These are phyloP conservation scores for Penicillium chermesinum DNA, from an alignment of 495 filamentous ascomycete genomes.

Conservation along the genomic window DNA sequence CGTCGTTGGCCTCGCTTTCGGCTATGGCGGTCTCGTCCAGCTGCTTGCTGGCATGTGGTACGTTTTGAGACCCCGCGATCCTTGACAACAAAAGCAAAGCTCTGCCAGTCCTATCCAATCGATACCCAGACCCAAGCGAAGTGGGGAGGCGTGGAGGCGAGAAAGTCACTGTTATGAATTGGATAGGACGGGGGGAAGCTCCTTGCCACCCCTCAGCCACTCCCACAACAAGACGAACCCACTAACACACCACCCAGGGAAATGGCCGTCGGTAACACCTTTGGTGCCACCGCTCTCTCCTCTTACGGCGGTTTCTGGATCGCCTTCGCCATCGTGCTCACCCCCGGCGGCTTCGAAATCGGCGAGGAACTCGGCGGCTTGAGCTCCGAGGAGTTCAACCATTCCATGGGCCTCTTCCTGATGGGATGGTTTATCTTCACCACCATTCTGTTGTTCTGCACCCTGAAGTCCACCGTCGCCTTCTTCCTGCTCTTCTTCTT, in stretches of 20 bases:
- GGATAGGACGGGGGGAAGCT: too few relatives aligned
- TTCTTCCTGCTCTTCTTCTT: slow-evolving; percentile 96
- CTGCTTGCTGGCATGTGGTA: slow-evolving; percentile 97
- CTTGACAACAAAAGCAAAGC: too few relatives aligned
- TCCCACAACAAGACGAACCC: neutral
- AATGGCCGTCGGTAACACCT: slow-evolving; percentile 97
- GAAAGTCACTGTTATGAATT: too few relatives aligned
- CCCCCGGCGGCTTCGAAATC: slow-evolving; percentile 69
- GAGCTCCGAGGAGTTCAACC: slow-evolving; percentile 41
- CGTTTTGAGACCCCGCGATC: too few relatives aligned
- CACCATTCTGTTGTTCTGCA: slow-evolving; percentile 78
- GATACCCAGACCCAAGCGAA: too few relatives aligned
- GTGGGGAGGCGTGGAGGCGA: too few relatives aligned
- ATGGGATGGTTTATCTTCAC: slow-evolving; percentile 99
- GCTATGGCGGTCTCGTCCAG: slow-evolving; percentile 87
- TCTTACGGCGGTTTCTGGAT: slow-evolving; percentile 99
- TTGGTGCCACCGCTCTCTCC: slow-evolving; percentile 92
- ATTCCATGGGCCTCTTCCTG: slow-evolving; percentile 80
- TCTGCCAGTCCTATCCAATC: too few relatives aligned
- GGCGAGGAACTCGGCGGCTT: slow-evolving; percentile 16
- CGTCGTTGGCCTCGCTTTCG: slow-evolving; percentile 65
- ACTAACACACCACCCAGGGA: slow-evolving; percentile 58
- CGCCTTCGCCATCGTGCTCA: slow-evolving; percentile 81
- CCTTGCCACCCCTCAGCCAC: too few relatives aligned
- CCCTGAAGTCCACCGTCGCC: slow-evolving; percentile 86